phyloP scores from a whole-genome alignment of 345 rosid species.

The Anastatica hierochuntica region DNA sequence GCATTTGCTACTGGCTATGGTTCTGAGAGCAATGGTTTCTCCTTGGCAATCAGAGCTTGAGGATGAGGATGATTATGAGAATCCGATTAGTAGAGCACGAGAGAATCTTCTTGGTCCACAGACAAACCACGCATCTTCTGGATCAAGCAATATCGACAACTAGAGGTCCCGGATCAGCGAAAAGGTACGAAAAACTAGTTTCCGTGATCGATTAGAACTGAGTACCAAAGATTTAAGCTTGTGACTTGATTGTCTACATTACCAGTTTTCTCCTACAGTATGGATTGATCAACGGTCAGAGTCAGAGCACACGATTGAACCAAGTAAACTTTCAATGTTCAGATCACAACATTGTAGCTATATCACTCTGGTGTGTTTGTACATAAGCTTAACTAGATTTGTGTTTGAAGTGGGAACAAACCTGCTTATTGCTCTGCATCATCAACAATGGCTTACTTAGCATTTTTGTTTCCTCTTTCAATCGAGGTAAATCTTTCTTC shows the following conservation, averaged over 20 bases:
- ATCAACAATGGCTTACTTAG: constrained; percentile 14
- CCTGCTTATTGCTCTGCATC: constrained; percentile 1
- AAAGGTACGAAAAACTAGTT: constrained; percentile 42
- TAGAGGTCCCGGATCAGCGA: constrained; percentile 82
- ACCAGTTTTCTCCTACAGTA: constrained; percentile 11
- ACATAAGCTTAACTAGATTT: constrained; percentile 1
- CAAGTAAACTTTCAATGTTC: constrained; percentile 1
- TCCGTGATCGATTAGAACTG: background rate
- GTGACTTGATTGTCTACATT: background rate
- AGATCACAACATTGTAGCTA: background rate
- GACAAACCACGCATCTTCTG: constrained; percentile 48
- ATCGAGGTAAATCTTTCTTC: constrained; percentile 12
- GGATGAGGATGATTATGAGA: constrained; percentile 65
- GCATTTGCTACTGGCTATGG: constrained; percentile 59
- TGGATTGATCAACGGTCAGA: constrained; percentile 19
- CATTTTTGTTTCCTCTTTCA: background rate
- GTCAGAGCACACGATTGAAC: too few species aligned
- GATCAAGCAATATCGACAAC: constrained; percentile 35
- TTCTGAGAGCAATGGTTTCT: constrained; percentile 69
- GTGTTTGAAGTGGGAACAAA: too few species aligned
- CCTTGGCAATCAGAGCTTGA: constrained; percentile 35
- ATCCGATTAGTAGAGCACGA: constrained; percentile 40
- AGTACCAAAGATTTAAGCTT: background rate
- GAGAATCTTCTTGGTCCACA: constrained; percentile 69
- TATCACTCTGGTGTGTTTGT: background rate